Conservation (phyloP, 768 basidiomycete species). For the Lactarius hatsudake region DNA sequence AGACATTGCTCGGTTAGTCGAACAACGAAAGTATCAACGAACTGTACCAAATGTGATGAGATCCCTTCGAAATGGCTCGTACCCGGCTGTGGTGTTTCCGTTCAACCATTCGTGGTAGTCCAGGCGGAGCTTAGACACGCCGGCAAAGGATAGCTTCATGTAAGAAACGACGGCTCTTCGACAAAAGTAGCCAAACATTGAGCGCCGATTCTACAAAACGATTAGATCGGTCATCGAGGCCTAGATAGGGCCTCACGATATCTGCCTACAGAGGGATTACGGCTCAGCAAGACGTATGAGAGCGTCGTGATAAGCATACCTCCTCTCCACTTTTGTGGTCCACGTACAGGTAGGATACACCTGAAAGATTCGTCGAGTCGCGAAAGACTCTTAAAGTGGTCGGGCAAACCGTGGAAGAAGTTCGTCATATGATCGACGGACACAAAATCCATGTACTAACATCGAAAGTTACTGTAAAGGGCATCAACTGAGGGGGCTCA, state of each 20-base stretch:
- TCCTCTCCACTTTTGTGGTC: conserved; percentile 26
- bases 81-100: conserved; percentile 48
- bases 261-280: conserved; percentile 8
- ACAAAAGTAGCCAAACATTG: conserved; percentile 78
- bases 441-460: conserved; percentile 48
- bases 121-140: conserved; percentile 59
- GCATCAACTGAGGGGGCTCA: not conserved
- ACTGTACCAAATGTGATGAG: conserved; percentile 23
- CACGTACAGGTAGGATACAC: conserved; percentile 26
- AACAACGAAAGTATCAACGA: not conserved
- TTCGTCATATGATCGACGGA: conserved; percentile 59
- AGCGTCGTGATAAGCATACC: not conserved
- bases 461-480: not conserved
- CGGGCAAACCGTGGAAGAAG: conserved; percentile 44
- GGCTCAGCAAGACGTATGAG: conserved; percentile 27
- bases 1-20: not conserved
- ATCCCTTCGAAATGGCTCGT: conserved; percentile 34
- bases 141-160: conserved; percentile 71
- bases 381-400: not conserved
- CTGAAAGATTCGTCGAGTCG: conserved; percentile 8
- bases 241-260: conserved; percentile 22
- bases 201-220: conserved; percentile 57
- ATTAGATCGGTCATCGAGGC: not conserved
- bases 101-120: conserved; percentile 66
- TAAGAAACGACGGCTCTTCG: conserved; percentile 75